Percentiles rank a stretch among this genome's conserved stretches.
phyloP scores from a whole-genome alignment of 345 rosid species.

The Boechera stricta region DNA sequence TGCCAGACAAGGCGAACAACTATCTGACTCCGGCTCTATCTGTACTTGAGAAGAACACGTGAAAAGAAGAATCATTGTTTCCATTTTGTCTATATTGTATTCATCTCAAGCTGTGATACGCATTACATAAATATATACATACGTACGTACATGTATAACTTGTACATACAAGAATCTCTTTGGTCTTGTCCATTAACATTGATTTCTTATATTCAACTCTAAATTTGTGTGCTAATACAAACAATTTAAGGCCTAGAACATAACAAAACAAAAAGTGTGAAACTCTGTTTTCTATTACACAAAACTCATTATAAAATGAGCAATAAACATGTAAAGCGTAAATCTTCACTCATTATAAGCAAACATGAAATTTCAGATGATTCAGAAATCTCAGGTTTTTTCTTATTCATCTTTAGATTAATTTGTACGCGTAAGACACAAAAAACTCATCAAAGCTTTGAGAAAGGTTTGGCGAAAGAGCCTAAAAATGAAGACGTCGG shows the following conservation, averaged over 20 bases:
- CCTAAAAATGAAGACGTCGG: conserved; percentile 39
- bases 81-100: conserved; percentile 18
- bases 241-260: not conserved
- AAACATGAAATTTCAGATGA: not conserved
- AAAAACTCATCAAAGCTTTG: conserved; percentile 31
- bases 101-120: conserved; percentile 30
- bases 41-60: conserved; percentile 91
- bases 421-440: not conserved
- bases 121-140: conserved; percentile 24
- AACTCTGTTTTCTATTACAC: conserved; percentile 11
- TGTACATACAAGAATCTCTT: conserved; percentile 37
- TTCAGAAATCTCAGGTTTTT: not conserved
- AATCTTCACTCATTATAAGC: conserved; percentile 17
- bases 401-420: conserved; percentile 11
- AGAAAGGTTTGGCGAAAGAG: conserved; percentile 40
- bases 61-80: conserved; percentile 2
- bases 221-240: conserved; percentile 18
- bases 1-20: conserved; percentile 97
- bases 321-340: not conserved
- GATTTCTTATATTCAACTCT: conserved; percentile 20
- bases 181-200: conserved; percentile 26
- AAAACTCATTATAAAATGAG: not conserved
- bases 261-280: too few species aligned
- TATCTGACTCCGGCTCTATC: conserved; percentile 91
- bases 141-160: conserved; percentile 40